phyloP scores from a whole-genome alignment of 148 eudicot genomes.

The Salicornia ramosissima region DNA sequence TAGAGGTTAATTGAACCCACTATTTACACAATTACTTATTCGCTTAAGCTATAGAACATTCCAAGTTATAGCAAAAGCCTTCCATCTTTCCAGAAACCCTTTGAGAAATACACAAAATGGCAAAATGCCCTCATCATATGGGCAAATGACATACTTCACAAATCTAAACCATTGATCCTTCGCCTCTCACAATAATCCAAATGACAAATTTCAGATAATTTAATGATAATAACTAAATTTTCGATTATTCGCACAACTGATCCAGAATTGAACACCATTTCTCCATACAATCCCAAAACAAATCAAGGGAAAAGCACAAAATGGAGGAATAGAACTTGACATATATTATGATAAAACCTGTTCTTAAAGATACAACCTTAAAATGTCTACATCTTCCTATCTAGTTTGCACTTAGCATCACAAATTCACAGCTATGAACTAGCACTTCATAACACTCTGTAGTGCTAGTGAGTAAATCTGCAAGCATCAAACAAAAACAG shows the following conservation, averaged over 20 bases:
- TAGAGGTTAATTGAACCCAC: too few relatives aligned
- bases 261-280: not conserved
- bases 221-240: not conserved
- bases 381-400: not conserved
- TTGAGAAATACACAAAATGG: too few relatives aligned
- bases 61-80: too few relatives aligned
- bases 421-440: not conserved
- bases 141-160: too few relatives aligned
- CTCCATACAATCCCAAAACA: not conserved
- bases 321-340: not conserved
- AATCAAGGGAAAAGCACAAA: not conserved
- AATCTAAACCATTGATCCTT: too few relatives aligned
- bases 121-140: too few relatives aligned
- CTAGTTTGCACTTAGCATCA: not conserved
- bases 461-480: not conserved
- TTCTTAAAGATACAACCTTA: conserved; percentile 5
- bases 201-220: too few relatives aligned
- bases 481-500: conserved; percentile 4
- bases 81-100: too few relatives aligned
- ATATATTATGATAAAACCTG: not conserved
- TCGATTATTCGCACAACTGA: not conserved
- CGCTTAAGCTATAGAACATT: too few relatives aligned
- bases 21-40: too few relatives aligned
- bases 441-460: not conserved
- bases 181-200: too few relatives aligned